Percentiles rank a stretch among this genome's conserved stretches.
These are phyloP conservation scores for Stachybotrys echinatus DNA, from an alignment of 2,329 filamentous ascomycete genomes.

Conservation along the genomic window DNA sequence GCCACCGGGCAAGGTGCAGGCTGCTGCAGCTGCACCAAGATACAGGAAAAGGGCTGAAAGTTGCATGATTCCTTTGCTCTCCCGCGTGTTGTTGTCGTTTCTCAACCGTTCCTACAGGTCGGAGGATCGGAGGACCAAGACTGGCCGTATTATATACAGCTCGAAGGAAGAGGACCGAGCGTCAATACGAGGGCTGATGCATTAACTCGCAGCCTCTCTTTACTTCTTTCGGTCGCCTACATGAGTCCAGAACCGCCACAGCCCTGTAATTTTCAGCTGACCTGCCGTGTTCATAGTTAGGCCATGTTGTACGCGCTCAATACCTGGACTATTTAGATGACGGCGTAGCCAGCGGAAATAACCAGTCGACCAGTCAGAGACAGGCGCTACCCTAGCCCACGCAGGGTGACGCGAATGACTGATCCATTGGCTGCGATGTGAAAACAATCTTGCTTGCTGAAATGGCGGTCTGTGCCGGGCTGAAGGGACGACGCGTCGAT, in stretches of 20 bases:
- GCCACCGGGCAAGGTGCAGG: conserved; percentile 22
- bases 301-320: too few species aligned
- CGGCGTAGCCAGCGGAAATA: too few species aligned
- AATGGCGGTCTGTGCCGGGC: neutral
- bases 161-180: neutral
- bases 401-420: neutral
- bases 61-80: neutral
- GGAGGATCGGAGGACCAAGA: neutral
- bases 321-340: too few species aligned
- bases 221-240: neutral
- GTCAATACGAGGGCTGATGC: neutral
- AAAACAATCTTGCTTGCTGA: neutral
- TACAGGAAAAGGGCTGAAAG: neutral
- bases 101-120: neutral
- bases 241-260: neutral
- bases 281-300: too few species aligned
- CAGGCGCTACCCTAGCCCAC: too few species aligned
- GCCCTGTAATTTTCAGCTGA: too few species aligned
- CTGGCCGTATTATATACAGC: conserved; percentile 4
- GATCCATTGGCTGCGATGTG: neutral
- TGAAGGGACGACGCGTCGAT: neutral
- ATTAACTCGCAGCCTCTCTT: neutral
- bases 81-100: neutral
- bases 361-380: too few species aligned
- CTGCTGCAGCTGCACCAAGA: conserved; percentile 6